A percentile compares a stretch with the other conserved stretches of the same genome.
These are phyloP conservation scores for Chionographis japonica DNA, from an alignment of 106 monocot genomes.

Conservation along the genomic window DNA sequence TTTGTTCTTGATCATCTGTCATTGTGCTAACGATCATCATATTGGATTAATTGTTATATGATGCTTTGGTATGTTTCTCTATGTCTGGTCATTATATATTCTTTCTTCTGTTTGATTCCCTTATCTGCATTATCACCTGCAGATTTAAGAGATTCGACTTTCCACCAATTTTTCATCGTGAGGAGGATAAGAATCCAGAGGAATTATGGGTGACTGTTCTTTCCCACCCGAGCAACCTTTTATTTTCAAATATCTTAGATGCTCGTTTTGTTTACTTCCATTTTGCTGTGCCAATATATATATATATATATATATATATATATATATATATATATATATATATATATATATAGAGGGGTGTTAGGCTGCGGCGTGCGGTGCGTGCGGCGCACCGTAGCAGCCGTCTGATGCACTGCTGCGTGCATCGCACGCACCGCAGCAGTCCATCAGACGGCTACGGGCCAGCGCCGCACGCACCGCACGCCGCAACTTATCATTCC, in stretches of 20 bases:
- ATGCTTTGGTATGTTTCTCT: background rate
- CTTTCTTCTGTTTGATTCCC: constrained; percentile 1
- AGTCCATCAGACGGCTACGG: no score
- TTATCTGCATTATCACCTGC: constrained; percentile 13
- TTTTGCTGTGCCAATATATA: background rate
- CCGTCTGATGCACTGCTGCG: no score
- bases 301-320: no score
- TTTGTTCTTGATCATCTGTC: no score
- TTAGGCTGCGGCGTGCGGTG: no score
- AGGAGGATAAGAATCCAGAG: constrained; percentile 85
- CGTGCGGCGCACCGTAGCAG: no score
- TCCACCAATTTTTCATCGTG: constrained; percentile 95
- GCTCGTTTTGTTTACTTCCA: background rate
- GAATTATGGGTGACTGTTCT: constrained; percentile 61
- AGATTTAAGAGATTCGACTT: constrained; percentile 96
- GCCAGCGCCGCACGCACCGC: no score
- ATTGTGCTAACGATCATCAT: background rate
- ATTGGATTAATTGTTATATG: background rate
- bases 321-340: no score
- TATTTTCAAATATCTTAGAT: background rate
- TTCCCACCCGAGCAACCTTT: background rate
- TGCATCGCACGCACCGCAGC: no score
- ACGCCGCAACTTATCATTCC: no score
- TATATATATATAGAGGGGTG: no score
- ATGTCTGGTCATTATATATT: background rate